Percentiles rank a stretch among this genome's conserved stretches.
phyloP scores from a whole-genome alignment of 345 rosid genomes.

The Pelargonium nanum region DNA sequence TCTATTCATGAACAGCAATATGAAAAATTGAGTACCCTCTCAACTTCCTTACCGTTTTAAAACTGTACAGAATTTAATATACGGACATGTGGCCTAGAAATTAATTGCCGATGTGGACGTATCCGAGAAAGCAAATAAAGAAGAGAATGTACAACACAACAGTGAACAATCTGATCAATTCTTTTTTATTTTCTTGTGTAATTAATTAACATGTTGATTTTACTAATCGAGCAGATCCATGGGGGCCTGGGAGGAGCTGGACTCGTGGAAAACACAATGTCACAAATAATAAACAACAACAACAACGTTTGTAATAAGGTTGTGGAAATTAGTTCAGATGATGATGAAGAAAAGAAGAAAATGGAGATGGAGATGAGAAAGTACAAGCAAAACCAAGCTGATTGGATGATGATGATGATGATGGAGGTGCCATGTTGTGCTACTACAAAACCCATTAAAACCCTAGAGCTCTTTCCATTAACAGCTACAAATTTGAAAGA shows the following conservation, averaged over 20 bases:
- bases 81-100: neutral
- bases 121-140: neutral
- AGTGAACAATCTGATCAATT: neutral
- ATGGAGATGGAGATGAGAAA: constrained; percentile 7
- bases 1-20: no score
- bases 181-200: no score
- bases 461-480: constrained; percentile 26
- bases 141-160: neutral
- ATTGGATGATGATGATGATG: constrained; percentile 19
- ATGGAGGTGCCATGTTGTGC: constrained; percentile 7
- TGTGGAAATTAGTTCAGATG: neutral
- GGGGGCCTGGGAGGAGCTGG: no score
- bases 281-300: neutral
- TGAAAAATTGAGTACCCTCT: neutral
- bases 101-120: neutral
- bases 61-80: neutral
- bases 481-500: constrained; percentile 20
- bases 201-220: neutral
- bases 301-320: no score
- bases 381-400: constrained; percentile 6
- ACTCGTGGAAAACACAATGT: neutral
- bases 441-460: constrained; percentile 4
- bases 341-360: neutral
- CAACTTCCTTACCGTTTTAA: no score
- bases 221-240: no score